Percentiles rank a stretch among this genome's conserved stretches.
Evolutionary conservation across 202 grass and related monocot genomes (phyloP).

Genomic region (Bolboschoenoplectus hybrid): DNA sequence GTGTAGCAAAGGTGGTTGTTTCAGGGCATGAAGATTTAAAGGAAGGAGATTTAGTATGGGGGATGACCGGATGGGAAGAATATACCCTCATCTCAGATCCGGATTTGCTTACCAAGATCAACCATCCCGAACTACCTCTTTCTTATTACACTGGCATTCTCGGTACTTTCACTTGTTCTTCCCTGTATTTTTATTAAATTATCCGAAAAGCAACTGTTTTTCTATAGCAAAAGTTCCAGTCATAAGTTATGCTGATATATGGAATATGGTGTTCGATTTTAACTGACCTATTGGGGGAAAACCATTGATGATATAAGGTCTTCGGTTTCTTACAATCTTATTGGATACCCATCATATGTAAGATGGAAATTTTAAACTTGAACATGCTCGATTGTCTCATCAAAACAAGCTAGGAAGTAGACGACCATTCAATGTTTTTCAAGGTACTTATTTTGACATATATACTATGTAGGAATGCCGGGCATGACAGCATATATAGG

Average conservation of each 20-base stretch:
- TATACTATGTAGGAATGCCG: constrained; percentile 46
- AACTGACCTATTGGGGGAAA: neutral
- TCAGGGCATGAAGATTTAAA: constrained; percentile 51
- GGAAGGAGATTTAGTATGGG: constrained; percentile 55
- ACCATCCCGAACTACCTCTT: constrained; percentile 46
- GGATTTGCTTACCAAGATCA: constrained; percentile 33
- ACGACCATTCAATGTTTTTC: neutral
- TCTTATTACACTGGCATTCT: constrained; percentile 50
- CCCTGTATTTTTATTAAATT: constrained; percentile 1
- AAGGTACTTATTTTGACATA: neutral
- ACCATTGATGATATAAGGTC: neutral
- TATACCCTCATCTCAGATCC: constrained; percentile 60
- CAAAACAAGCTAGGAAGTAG: constrained; percentile 4
- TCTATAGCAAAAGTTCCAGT: neutral
- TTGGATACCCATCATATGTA: neutral
- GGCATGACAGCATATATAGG: constrained; percentile 70
- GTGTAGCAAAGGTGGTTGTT: constrained; percentile 58
- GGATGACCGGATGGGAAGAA: constrained; percentile 76
- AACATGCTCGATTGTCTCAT: neutral
- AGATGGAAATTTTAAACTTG: neutral
- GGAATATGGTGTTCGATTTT: neutral
- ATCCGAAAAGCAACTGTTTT: neutral
- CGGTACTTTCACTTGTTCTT: constrained; percentile 2
- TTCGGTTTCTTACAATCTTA: no score
- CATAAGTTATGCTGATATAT: neutral